Base-by-base conservation (phyloP, 768 basidiomycete genomes). In the Boletus patriciae region DNA sequence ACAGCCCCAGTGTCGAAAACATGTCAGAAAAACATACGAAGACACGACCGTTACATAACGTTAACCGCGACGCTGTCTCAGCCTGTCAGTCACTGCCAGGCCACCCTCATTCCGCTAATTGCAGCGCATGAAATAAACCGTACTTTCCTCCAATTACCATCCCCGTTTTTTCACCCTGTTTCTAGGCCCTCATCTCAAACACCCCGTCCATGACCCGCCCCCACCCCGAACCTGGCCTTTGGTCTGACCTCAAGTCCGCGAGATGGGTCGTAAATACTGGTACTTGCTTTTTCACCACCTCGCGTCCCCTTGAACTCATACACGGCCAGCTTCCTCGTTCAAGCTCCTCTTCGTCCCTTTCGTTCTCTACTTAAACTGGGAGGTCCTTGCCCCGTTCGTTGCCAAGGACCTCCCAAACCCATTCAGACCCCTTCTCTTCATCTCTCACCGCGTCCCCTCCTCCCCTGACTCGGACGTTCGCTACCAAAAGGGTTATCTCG, bases 191-290 rank as follows among this genome's bases (percentile, higher is more conserved):
- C 11, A 1, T 10, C 6, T 2, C 25, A 15, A 67, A n/a, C 76
- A 19, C 38, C 33, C 68, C 68, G 27, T 2, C 10, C 49, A 65
- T 66, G 60, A 33, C 3, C 19, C n/a, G n/a, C n/a, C 19, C 9
- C 13, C 27, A 0, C 6, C 19, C 19, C 29, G 19, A 33, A 21
- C 21, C 44, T 9, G 54, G 60, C 3, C 68, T 87, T 31, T 73
- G 82, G 82, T 71, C 76, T 66, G 78, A 87, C 68, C 57, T 86
- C 60, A 73, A 56, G 62, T 77, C 80, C 0, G 69, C 78, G 15
- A 76, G 83, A 62, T 96, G 94, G 94, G 85, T 86, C 54, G 71
- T 88, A 18, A 77, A 88, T 21, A 92, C 93, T 9, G 69, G 92
- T 88, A 10, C 23, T 41, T 57, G 34, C 13, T 0, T 16, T 31